Percentiles rank a stretch among this genome's conserved stretches.
Evolutionary conservation across 2,329 filamentous ascomycete genomes (phyloP).

Genomic region (Orbilia javanica): DNA sequence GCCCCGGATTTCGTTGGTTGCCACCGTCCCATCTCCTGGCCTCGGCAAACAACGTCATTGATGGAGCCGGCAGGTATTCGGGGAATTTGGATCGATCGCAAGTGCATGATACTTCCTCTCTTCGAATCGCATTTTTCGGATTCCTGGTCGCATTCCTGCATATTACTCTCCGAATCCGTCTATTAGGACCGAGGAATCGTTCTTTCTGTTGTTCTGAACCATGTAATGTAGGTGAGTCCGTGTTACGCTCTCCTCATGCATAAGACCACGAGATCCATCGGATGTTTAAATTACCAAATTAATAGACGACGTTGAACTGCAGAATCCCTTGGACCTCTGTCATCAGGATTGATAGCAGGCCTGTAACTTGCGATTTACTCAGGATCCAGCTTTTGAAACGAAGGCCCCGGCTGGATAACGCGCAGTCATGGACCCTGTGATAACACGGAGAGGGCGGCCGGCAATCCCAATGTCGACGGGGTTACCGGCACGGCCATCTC

Average conservation of each 20-base stretch:
- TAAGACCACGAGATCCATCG: slow-evolving; percentile 18
- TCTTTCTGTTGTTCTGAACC: slow-evolving; percentile 29
- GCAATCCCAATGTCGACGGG: slow-evolving; percentile 41
- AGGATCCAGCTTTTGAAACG: slow-evolving; percentile 9
- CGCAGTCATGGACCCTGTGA: slow-evolving; percentile 9
- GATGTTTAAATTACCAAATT: slow-evolving; percentile 34
- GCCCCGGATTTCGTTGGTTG: slow-evolving; percentile 51
- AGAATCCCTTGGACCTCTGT: slow-evolving; percentile 31
- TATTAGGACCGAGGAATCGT: neutral
- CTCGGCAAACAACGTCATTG: slow-evolving; percentile 58
- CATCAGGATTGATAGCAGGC: slow-evolving; percentile 32
- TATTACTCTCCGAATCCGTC: slow-evolving; percentile 40
- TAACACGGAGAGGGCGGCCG: slow-evolving; percentile 35
- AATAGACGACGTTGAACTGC: slow-evolving; percentile 12
- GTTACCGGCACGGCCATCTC: slow-evolving; percentile 25
- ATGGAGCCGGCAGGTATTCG: slow-evolving; percentile 8
- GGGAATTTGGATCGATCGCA: slow-evolving; percentile 49
- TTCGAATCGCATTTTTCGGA: slow-evolving; percentile 27
- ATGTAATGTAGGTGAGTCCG: slow-evolving; percentile 54
- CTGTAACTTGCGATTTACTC: neutral
- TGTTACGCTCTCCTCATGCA: slow-evolving; percentile 24
- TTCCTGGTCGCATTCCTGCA: slow-evolving; percentile 32
- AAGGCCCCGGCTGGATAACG: slow-evolving; percentile 9
- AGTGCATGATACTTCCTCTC: slow-evolving; percentile 9
- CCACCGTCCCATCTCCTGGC: slow-evolving; percentile 39